phyloP scores from a whole-genome alignment of 305 asterid species.

The Lippia alba region DNA sequence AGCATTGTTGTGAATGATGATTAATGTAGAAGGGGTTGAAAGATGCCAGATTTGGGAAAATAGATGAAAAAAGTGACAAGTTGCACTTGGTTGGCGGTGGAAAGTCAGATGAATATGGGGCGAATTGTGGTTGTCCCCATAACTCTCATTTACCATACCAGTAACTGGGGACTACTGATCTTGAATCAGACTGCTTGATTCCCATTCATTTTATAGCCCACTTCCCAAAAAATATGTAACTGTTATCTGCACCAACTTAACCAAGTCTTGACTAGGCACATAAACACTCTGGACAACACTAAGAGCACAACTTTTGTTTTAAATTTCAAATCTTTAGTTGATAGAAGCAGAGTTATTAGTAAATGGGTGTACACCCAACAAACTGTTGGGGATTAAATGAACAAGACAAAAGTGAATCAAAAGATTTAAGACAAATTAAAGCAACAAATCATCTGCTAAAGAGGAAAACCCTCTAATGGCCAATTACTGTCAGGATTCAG shows the following conservation, averaged over 20 bases:
- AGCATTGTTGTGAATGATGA: no score
- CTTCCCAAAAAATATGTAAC: not conserved
- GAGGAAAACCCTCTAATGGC: constrained; percentile 21
- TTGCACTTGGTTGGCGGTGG: constrained; percentile 32
- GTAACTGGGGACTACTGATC: not conserved
- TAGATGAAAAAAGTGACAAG: not conserved
- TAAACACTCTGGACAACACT: no score
- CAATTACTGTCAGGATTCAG: constrained; percentile 32
- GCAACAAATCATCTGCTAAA: not conserved
- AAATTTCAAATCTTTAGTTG: not conserved
- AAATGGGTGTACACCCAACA: constrained; percentile 33
- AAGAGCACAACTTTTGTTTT: not conserved
- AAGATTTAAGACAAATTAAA: no score
- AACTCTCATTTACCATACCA: constrained; percentile 18
- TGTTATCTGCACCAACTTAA: not conserved
- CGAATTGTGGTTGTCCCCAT: constrained; percentile 20
- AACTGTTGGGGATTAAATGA: constrained; percentile 8
- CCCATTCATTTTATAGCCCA: not conserved
- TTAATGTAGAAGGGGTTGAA: not conserved
- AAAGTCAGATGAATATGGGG: constrained; percentile 31
- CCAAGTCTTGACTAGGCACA: no score
- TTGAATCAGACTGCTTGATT: not conserved
- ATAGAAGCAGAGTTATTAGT: constrained; percentile 14
- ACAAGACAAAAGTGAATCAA: constrained; percentile 9
- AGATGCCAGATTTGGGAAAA: constrained; percentile 31